phyloP scores from a whole-genome alignment of 345 rosid species.

The Populus euphratica region DNA sequence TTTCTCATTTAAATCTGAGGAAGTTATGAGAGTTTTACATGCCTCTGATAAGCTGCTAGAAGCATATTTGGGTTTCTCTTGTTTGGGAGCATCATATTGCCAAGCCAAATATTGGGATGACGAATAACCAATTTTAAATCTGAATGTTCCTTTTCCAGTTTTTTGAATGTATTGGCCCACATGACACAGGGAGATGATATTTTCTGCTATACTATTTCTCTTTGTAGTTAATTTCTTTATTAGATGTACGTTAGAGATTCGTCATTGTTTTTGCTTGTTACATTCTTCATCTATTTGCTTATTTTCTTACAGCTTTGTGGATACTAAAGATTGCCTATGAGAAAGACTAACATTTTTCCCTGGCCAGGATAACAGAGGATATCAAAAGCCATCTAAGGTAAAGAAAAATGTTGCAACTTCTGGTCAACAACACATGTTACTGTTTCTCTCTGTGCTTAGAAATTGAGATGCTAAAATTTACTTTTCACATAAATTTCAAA shows the following conservation, averaged over 20 bases:
- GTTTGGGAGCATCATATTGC: not conserved
- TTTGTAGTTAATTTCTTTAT: not conserved
- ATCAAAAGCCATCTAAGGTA: conserved; percentile 44
- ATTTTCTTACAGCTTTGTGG: not conserved
- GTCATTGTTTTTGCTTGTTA: too few relatives aligned
- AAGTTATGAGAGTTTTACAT: not conserved
- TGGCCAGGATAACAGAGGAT: conserved; percentile 32
- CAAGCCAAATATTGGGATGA: not conserved
- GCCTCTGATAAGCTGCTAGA: not conserved
- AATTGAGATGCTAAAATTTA: not conserved
- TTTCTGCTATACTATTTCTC: not conserved
- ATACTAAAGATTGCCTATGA: conserved; percentile 1
- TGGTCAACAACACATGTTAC: not conserved
- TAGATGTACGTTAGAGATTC: not conserved
- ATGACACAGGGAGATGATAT: too few relatives aligned
- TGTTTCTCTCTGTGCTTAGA: not conserved
- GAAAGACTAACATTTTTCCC: conserved; percentile 6
- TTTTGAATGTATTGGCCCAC: not conserved
- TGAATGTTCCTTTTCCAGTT: not conserved
- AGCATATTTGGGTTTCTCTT: not conserved
- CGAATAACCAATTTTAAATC: not conserved
- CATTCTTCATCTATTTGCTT: too few relatives aligned
- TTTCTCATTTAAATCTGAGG: not conserved
- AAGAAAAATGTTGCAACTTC: not conserved
- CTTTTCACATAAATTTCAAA: not conserved